Base-by-base conservation (phyloP, 2,329 filamentous ascomycete species). In the Arthroderma sp. region DNA sequence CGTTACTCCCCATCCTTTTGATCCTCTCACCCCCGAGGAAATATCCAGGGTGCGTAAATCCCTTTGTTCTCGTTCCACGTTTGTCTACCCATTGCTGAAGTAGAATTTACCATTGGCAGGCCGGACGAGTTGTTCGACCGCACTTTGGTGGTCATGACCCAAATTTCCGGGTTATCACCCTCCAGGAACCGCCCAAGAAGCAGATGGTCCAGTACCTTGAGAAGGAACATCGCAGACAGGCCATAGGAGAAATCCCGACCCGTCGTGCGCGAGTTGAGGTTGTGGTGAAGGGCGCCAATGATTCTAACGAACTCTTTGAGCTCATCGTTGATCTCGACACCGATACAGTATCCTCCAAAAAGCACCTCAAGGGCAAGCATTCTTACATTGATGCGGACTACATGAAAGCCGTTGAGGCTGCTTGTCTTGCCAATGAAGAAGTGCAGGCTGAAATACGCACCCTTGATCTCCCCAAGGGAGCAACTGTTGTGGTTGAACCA, bases 111-210 rank as follows among this genome's bases (percentile, higher is more conserved):
- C 10, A 3, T 39, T 8, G 9, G 4, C 29, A 46, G 36, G 30
- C 37, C 7, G 43, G 34, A 9, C 31, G 36, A 37, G 34, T 29
- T 28, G 38, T 43, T 22, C 41, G 44, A 37, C 15, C 15, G 32
- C 10, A 8, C n/a, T 38, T 46, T 38, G 27, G 36, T 9, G 42
- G 36, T 5, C 22, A 47, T 28, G 36, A 44, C 34, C 29, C 39
- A 9, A 47, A 41, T 31, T 77, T 75, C 51, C 65, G 71, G 3
- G 66, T 70, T 44, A 69, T 75, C 48, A 71, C 69, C 0, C 62
- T 77, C 6, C 55, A 56, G 9, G 73, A 77, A 48, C 73, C 72
- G 0, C 56, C 60, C 1, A 77, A 77, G 55, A 54, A 58, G n/a
- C 57, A 64, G 10, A 64, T 75, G 61, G 49, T 70, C 4, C 45